Base-by-base conservation (phyloP, 805 yeast genomes). In the Hanseniaspora guilliermondii region DNA sequence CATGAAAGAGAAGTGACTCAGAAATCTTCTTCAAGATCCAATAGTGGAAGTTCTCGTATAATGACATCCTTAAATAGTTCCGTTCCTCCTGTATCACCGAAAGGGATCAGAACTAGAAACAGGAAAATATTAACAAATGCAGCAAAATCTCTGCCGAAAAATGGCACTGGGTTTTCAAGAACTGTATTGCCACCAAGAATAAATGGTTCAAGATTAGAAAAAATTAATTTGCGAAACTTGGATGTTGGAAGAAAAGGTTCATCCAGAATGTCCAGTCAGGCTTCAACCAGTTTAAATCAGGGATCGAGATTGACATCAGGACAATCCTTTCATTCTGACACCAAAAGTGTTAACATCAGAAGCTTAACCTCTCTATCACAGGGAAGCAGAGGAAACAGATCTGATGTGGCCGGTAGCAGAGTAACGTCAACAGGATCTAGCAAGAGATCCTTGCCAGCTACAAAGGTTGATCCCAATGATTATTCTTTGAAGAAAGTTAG, bases 181-280 rank as follows among this genome's bases (percentile, higher is more conserved):
- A 39, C 12, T 16, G 33, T 32, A 2, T 21, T 38, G 19, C 35
- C 24, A 12, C 44, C 33, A 27, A 38, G 44, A 36, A 17, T 45
- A 4, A 47, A 47, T 27, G 27, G 25, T 16, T 47, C 40, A 3
- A 37, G 44, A 27, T 38, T 38, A n/a, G 40, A 48, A 21, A 44
- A 44, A 32, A 44, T 44, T 6, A 44, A 47, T 16, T 8, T 37
- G 11, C n/a, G 30, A 14, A 39, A 21, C 16, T 8, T 36, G 16
- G 53, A 27, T 17, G 21, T 19, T 19, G 19, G 25, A 17, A 38
- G 40, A 40, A 30, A 27, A 40, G 17, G 24, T 9, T 40, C 14
- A 17, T 49, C 53, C 8, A 49, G 53, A 41, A 33, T 49, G 33
- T 49, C 53, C 9, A 49, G 53, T 14, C 24, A 37, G 24, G 37